Conservation (phyloP, 2,329 filamentous ascomycete species). For the Cercospora beticola region DNA sequence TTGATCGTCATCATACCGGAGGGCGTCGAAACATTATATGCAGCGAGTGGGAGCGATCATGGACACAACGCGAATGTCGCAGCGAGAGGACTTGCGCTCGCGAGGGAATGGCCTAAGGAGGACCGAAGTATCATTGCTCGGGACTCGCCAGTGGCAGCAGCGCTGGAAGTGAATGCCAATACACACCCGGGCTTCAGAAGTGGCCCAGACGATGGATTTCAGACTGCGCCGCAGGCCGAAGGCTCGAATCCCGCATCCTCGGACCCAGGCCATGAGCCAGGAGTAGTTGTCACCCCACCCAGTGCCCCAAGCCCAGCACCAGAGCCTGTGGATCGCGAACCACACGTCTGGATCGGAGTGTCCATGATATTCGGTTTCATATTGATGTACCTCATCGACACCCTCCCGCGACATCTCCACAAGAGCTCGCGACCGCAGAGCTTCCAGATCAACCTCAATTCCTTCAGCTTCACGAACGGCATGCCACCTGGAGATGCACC, state of each 20-base stretch:
- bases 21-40: constrained; percentile 86
- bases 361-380: constrained; percentile 86
- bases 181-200: constrained; percentile 24
- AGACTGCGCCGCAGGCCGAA: constrained; percentile 18
- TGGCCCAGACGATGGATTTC: constrained; percentile 36
- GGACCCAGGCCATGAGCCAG: constrained; percentile 23
- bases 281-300: background rate
- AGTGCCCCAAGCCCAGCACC: background rate
- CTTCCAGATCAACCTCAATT: constrained; percentile 85
- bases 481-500: constrained; percentile 20
- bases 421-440: constrained; percentile 56
- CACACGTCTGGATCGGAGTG: constrained; percentile 79
- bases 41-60: constrained; percentile 40
- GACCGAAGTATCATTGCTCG: background rate
- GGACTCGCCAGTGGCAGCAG: constrained; percentile 5
- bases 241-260: constrained; percentile 17
- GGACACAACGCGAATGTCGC: constrained; percentile 20
- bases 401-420: constrained; percentile 71
- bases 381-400: constrained; percentile 94
- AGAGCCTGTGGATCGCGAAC: constrained; percentile 44
- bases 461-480: constrained; percentile 54
- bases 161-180: constrained; percentile 2
- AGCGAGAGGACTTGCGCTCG: background rate
- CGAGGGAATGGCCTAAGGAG: background rate
- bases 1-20: constrained; percentile 97